These are phyloP conservation scores for Xylaria venustula DNA, from an alignment of 495 filamentous ascomycete genomes.

Conservation along the genomic window DNA sequence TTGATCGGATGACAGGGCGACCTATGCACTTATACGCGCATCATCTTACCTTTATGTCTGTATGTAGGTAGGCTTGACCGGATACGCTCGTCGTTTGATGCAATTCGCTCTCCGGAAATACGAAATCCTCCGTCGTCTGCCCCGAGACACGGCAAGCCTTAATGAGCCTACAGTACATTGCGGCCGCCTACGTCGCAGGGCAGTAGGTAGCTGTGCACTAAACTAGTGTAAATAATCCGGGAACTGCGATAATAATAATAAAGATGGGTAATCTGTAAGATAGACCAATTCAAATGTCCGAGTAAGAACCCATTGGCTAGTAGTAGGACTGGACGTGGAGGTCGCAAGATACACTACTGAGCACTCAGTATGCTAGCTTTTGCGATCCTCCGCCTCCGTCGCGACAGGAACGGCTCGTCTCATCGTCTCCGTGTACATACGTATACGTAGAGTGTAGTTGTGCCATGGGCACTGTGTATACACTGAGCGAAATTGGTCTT, in stretches of 20 bases:
- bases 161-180: neutral
- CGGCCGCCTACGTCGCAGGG: too few species aligned
- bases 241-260: slow-evolving; percentile 14
- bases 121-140: neutral
- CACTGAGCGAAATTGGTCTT: slow-evolving; percentile 5
- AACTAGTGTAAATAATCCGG: neutral
- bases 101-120: slow-evolving; percentile 8
- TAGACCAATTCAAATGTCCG: slow-evolving; percentile 32
- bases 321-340: slow-evolving; percentile 20
- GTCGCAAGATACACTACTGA: slow-evolving; percentile 10
- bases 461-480: neutral
- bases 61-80: neutral
- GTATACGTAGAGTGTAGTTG: neutral
- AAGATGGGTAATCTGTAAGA: slow-evolving; percentile 23
- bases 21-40: neutral
- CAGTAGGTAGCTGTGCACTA: too few species aligned
- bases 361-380: slow-evolving; percentile 3
- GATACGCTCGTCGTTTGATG: slow-evolving; percentile 6
- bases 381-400: slow-evolving; percentile 11
- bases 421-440: neutral
- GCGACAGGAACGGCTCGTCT: slow-evolving; percentile 1
- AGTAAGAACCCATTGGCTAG: slow-evolving; percentile 31
- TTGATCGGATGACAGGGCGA: neutral
- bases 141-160: neutral
- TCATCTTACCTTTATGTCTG: neutral